These are phyloP conservation scores for Chrysanthemum makinoi DNA, from an alignment of 129 eudicot species.

Conservation along the genomic window DNA sequence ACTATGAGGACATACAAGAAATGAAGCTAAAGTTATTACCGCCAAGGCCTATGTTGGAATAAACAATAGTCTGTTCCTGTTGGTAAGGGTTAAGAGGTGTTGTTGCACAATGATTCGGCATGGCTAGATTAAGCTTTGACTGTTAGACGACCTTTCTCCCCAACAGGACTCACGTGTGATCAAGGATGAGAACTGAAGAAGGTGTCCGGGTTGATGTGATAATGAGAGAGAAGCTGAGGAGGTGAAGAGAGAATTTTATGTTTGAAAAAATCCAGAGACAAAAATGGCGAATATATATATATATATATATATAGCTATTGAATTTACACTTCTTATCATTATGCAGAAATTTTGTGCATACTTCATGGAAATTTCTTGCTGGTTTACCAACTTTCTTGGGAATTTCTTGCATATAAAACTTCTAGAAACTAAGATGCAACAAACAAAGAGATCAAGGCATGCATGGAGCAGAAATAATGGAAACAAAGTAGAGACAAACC, in stretches of 20 bases:
- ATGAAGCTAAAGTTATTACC: too few species aligned
- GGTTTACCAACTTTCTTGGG: neutral
- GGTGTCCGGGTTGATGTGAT: neutral
- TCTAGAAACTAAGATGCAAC: neutral
- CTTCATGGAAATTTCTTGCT: neutral
- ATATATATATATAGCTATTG: neutral
- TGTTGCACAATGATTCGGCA: neutral
- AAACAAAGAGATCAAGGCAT: neutral
- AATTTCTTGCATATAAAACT: neutral
- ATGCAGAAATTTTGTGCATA: neutral
- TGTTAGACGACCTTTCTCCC: too few species aligned
- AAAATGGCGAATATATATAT: neutral
- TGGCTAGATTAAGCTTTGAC: too few species aligned
- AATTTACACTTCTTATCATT: neutral
- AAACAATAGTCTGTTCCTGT: neutral
- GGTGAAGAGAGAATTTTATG: neutral
- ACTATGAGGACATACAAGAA: too few species aligned
- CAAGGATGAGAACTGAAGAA: neutral
- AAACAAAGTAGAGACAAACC: too few species aligned
- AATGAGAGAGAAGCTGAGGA: neutral
- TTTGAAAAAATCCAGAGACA: neutral
- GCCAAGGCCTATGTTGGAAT: neutral
- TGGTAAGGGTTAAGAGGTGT: neutral
- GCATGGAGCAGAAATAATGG: neutral
- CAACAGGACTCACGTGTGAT: neutral